Conservation (phyloP, 345 rosid genomes). For the Lepidium africanum region DNA sequence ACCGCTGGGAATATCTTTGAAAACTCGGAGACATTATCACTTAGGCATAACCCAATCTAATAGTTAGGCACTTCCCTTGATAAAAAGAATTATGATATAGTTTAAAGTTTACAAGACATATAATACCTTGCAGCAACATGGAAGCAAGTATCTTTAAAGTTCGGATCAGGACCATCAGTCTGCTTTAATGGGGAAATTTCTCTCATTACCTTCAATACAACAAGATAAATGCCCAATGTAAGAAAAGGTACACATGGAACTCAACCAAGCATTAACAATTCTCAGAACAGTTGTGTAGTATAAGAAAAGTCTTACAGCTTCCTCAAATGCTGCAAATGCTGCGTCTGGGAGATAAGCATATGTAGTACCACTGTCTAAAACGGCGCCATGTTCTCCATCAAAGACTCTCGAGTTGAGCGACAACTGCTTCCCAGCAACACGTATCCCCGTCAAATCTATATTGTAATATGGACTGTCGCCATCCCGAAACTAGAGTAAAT, state of each 20-base stretch:
- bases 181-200: constrained; percentile 56
- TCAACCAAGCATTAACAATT: not conserved
- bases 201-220: constrained; percentile 44
- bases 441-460: constrained; percentile 85
- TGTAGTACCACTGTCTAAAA: constrained; percentile 87
- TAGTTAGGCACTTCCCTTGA: constrained; percentile 10
- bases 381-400: constrained; percentile 71
- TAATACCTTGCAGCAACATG: constrained; percentile 59
- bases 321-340: constrained; percentile 63
- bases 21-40: constrained; percentile 52
- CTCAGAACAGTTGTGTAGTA: not conserved
- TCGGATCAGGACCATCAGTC: constrained; percentile 87
- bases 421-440: constrained; percentile 81
- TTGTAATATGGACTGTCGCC: constrained; percentile 99
- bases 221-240: not conserved
- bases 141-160: constrained; percentile 80
- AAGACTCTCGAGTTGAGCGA: constrained; percentile 49
- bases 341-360: constrained; percentile 86
- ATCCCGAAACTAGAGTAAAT: constrained; percentile 99
- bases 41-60: constrained; percentile 25
- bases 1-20: constrained; percentile 58
- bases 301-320: constrained; percentile 47
- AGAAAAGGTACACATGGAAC: not conserved
- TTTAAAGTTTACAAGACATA: constrained; percentile 9
- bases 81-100: not conserved